Evolutionary conservation across 1,284 basidiomycete species (phyloP).

Genomic region (Termitomyces sp.): DNA sequence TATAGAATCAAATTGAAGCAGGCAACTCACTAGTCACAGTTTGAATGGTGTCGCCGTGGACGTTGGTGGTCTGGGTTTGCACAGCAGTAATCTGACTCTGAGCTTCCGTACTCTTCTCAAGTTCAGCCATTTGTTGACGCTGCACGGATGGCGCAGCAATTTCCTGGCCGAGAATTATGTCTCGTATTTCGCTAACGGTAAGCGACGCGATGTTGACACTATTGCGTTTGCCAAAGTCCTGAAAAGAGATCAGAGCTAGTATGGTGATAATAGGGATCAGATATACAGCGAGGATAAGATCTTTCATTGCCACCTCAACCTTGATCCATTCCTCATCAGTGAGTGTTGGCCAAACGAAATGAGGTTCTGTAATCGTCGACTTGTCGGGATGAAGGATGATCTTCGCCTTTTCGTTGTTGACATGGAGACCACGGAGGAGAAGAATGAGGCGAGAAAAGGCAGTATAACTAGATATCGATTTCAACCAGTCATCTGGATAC

Average conservation of each 20-base stretch:
- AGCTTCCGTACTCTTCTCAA: slow-evolving; percentile 95
- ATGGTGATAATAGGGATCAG: neutral
- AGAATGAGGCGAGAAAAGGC: slow-evolving; percentile 98
- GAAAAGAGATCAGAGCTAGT: slow-evolving; percentile 7
- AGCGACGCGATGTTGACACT: slow-evolving; percentile 98
- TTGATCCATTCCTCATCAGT: slow-evolving; percentile 99
- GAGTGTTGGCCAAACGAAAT: slow-evolving; percentile 97
- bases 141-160: slow-evolving; percentile 91
- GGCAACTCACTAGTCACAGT: slow-evolving; percentile 79
- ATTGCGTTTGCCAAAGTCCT: slow-evolving; percentile 99
- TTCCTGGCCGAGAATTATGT: slow-evolving; percentile 96
- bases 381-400: slow-evolving; percentile 90
- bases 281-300: slow-evolving; percentile 80
- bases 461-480: slow-evolving; percentile 98
- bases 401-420: slow-evolving; percentile 99
- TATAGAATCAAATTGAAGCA: slow-evolving; percentile 11
- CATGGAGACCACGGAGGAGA: slow-evolving; percentile 92
- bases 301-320: slow-evolving; percentile 96
- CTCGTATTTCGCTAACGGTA: slow-evolving; percentile 93
- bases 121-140: slow-evolving; percentile 98
- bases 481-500: slow-evolving; percentile 90
- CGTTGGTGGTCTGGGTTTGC: slow-evolving; percentile 96
- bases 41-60: slow-evolving; percentile 96
- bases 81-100: slow-evolving; percentile 94
- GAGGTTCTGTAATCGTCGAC: slow-evolving; percentile 93